Evolutionary conservation across 805 yeast species (phyloP), one percentile per base, ranked within the genome.

Genomic region (Metschnikowia lochheadii): DNA sequence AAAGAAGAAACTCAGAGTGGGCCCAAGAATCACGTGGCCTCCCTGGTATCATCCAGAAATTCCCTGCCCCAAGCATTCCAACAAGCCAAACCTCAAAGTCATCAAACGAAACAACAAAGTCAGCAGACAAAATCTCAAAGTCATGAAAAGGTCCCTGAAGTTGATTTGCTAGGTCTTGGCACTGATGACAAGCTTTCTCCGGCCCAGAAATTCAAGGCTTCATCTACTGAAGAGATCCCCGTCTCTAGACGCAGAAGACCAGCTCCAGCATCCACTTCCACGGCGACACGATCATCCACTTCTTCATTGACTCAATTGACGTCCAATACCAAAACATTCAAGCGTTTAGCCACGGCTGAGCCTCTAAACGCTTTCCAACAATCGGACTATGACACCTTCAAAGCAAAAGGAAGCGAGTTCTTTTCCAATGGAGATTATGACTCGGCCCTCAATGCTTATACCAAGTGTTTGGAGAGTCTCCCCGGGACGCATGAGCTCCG

Each of bases 351-450:
- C 0, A 49, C 61, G 0, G 31, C 49, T 4, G 60, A 51, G 21
- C 65, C 69, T 0, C 56, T 74, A 44, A 67, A 74, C 56, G 70
- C 72, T 38, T 69, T 75, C 57, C 66, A 68, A 34, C 70, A 69
- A 56, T 68, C 69, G 37, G 68, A 70, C 69, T 57, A 83, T 70
- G 70, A 73, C 6, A 77, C 76, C 21, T 70, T 75, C 29, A 81
- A 82, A 52, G 67, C 66, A 6, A 75, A 75, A 23, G 99, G 90
- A 5, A 70, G 81, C 6, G 76, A 75, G 15, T 76, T 82, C 1
- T 94, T 83, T 70, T 80, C 81, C 49, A 77, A 81, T n/a, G 99
- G 99, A 17, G 92, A 94, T 64, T 94, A 85, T 63, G 65, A 82
- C 3, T 62, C 70, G 4, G 91, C 99, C 0, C 70, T 81, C 13